Evolutionary conservation across 2,329 filamentous ascomycete genomes (phyloP).

Genomic region (Fonsecaea pedrosoi): DNA sequence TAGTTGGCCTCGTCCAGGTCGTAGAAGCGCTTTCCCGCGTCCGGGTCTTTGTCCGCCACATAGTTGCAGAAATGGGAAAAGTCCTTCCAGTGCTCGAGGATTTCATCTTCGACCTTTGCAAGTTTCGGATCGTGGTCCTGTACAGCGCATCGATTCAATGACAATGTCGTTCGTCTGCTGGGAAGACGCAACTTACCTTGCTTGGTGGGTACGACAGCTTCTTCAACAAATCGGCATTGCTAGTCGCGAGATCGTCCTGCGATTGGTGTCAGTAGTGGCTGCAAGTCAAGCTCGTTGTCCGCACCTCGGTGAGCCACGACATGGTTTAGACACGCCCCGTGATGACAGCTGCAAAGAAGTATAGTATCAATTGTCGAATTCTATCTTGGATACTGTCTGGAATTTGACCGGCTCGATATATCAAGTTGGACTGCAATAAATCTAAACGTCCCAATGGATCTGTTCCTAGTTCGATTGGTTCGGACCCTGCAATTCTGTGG

Average conservation of each 20-base stretch:
- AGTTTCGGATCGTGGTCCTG: slow-evolving; percentile 11
- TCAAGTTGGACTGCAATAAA: slow-evolving; percentile 5
- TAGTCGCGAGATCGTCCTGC: background rate
- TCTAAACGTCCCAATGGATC: background rate
- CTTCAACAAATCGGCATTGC: background rate
- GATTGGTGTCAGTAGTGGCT: background rate
- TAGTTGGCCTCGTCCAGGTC: slow-evolving; percentile 8
- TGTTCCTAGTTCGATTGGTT: slow-evolving; percentile 4
- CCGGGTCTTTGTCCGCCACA: slow-evolving; percentile 9
- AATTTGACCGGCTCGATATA: slow-evolving; percentile 5
- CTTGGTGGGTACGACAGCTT: slow-evolving; percentile 4
- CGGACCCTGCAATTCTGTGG: background rate
- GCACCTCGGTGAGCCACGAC: slow-evolving; percentile 6
- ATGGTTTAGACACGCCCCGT: background rate
- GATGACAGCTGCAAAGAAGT: slow-evolving; percentile 2
- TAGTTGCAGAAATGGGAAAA: slow-evolving; percentile 8
- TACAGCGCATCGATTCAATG: background rate
- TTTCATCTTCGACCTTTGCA: slow-evolving; percentile 10
- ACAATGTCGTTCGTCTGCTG: slow-evolving; percentile 7
- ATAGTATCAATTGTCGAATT: slow-evolving; percentile 1
- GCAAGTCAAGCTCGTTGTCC: background rate
- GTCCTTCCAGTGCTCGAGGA: slow-evolving; percentile 8
- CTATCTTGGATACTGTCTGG: background rate
- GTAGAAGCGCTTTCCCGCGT: slow-evolving; percentile 9
- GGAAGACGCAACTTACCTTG: slow-evolving; percentile 5